Evolutionary conservation across 2,329 filamentous ascomycete species (phyloP).

Genomic region (Clarireedia sp.): DNA sequence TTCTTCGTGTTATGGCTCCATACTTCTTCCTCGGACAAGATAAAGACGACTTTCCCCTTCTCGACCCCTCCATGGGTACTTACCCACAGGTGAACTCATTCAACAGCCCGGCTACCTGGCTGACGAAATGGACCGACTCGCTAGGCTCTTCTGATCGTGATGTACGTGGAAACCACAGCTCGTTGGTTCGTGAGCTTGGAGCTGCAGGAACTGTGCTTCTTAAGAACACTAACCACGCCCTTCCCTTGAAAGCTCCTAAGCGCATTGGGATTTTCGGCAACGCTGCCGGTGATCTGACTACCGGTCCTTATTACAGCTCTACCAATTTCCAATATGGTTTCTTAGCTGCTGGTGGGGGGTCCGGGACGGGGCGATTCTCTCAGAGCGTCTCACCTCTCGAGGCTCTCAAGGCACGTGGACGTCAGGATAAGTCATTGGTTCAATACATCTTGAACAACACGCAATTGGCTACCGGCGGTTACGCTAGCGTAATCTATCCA

Average conservation of each 20-base stretch:
- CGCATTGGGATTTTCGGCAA: constrained; percentile 46
- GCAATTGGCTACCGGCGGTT: constrained; percentile 16
- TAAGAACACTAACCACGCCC: constrained; percentile 48
- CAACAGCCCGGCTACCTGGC: constrained; percentile 28
- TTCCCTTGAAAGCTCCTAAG: constrained; percentile 47
- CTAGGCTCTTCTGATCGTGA: constrained; percentile 49
- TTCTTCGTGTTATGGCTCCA: constrained; percentile 41
- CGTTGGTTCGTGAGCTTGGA: constrained; percentile 37
- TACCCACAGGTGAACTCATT: neutral
- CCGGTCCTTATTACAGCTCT: constrained; percentile 14
- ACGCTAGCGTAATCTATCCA: constrained; percentile 32
- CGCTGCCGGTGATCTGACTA: constrained; percentile 55
- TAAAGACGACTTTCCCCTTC: constrained; percentile 19
- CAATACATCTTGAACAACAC: constrained; percentile 45
- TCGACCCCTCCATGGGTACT: constrained; percentile 22
- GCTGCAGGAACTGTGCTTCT: constrained; percentile 54
- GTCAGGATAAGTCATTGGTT: constrained; percentile 36
- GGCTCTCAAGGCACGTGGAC: constrained; percentile 37
- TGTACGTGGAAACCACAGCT: constrained; percentile 47
- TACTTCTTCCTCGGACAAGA: constrained; percentile 53
- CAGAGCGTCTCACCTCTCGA: constrained; percentile 45
- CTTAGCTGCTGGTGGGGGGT: constrained; percentile 36
- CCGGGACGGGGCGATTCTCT: constrained; percentile 38
- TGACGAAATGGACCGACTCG: constrained; percentile 29
- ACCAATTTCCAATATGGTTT: constrained; percentile 37